Evolutionary conservation across 2,329 filamentous ascomycete species (phyloP).

Genomic region (Penicillium sclerotigenum): DNA sequence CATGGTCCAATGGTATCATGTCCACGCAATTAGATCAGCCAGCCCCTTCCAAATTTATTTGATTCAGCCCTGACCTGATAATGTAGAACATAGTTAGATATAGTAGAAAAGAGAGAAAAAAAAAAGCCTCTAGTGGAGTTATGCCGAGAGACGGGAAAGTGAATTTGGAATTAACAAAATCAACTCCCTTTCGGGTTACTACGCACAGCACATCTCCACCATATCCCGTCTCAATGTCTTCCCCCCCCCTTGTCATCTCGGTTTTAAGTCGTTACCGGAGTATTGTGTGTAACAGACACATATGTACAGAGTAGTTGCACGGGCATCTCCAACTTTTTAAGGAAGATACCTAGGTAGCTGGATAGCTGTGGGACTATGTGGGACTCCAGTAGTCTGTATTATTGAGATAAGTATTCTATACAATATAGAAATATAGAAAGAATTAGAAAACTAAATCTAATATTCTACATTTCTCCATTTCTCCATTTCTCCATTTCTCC

Average conservation of each 20-base stretch:
- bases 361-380: neutral
- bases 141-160: neutral
- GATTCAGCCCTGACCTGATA: too few relatives aligned
- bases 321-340: neutral
- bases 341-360: neutral
- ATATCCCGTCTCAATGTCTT: constrained; percentile 8
- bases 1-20: neutral
- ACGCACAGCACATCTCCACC: constrained; percentile 7
- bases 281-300: neutral
- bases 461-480: too few relatives aligned
- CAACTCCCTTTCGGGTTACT: neutral
- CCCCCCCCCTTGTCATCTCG: constrained; percentile 8
- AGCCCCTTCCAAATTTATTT: too few relatives aligned
- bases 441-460: too few relatives aligned
- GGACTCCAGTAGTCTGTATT: too few relatives aligned
- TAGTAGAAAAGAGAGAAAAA: neutral
- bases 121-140: neutral
- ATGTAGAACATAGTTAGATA: too few relatives aligned
- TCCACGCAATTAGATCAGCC: constrained; percentile 6
- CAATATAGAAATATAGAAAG: neutral
- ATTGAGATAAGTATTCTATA: too few relatives aligned
- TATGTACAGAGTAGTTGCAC: too few relatives aligned
- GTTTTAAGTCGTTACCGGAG: neutral
- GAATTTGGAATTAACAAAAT: neutral
- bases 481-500: too few relatives aligned